Percentiles rank a stretch among this genome's conserved stretches.
Conservation (phyloP, 2,329 filamentous ascomycete species). For the Sporothrix curviconia region DNA sequence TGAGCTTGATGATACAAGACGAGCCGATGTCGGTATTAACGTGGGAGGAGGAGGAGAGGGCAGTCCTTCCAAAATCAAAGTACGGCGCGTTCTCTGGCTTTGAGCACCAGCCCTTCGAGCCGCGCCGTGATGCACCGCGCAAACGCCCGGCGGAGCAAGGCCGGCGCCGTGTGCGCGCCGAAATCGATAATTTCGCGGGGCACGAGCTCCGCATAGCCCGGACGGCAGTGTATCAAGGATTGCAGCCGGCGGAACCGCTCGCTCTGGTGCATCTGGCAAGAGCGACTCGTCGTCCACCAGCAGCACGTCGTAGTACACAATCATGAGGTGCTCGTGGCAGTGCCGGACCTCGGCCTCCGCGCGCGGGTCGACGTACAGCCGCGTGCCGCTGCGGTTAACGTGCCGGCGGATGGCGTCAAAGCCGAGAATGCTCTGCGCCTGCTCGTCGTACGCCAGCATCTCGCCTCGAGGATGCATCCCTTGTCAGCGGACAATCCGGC, state of each 20-base stretch:
- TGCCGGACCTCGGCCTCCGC: slow-evolving; percentile 20
- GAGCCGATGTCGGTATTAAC: not conserved
- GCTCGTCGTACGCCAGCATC: slow-evolving; percentile 68
- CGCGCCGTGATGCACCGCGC: slow-evolving; percentile 57
- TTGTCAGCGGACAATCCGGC: slow-evolving; percentile 50
- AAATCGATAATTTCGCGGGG: slow-evolving; percentile 65
- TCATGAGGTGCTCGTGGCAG: slow-evolving; percentile 51
- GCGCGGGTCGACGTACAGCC: not conserved
- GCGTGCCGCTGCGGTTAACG: slow-evolving; percentile 59
- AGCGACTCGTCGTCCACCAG: slow-evolving; percentile 49
- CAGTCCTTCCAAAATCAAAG: slow-evolving; percentile 45
- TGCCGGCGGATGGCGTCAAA: slow-evolving; percentile 83
- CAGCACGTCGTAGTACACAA: slow-evolving; percentile 54
- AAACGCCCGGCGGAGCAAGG: slow-evolving; percentile 57
- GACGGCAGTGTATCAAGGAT: slow-evolving; percentile 42
- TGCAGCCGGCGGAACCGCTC: slow-evolving; percentile 56
- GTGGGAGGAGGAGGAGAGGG: not conserved
- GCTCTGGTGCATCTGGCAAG: slow-evolving; percentile 46
- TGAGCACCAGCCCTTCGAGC: slow-evolving; percentile 76
- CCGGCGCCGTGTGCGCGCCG: slow-evolving; percentile 41
- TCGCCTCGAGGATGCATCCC: slow-evolving; percentile 76
- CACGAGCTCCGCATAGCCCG: slow-evolving; percentile 61
- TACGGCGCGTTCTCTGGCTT: slow-evolving; percentile 73
- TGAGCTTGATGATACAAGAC: slow-evolving; percentile 67
- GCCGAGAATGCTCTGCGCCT: slow-evolving; percentile 55